Evolutionary conservation across 768 basidiomycete genomes (phyloP).

Genomic region (Trametopsis cervina): DNA sequence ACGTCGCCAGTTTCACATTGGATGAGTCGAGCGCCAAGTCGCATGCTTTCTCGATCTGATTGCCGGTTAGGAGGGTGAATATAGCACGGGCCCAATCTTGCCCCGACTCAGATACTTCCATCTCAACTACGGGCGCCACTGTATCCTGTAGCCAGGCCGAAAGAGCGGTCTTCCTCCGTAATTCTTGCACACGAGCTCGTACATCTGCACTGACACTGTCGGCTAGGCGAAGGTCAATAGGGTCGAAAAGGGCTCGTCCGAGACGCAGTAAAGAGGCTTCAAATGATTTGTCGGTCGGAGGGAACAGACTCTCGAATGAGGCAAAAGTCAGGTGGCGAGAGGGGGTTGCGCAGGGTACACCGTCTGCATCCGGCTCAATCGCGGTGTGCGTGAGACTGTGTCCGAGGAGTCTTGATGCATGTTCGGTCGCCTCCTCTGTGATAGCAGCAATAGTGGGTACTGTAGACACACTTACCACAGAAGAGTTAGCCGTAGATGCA

Average conservation of each 20-base stretch:
- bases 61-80: conserved; percentile 78
- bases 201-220: conserved; percentile 51
- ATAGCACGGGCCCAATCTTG: conserved; percentile 41
- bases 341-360: conserved; percentile 64
- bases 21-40: conserved; percentile 66
- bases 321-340: conserved; percentile 63
- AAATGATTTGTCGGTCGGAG: conserved; percentile 59
- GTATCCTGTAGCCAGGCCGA: conserved; percentile 80
- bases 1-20: conserved; percentile 79
- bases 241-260: conserved; percentile 84
- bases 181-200: conserved; percentile 46
- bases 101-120: conserved; percentile 48
- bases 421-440: conserved; percentile 28
- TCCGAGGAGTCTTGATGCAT: conserved; percentile 59
- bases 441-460: conserved; percentile 34
- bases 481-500: conserved; percentile 53
- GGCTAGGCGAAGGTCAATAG: conserved; percentile 58
- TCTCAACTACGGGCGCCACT: conserved; percentile 64
- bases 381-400: conserved; percentile 72
- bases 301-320: conserved; percentile 69
- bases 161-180: conserved; percentile 74
- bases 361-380: conserved; percentile 63
- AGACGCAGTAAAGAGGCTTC: conserved; percentile 85
- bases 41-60: conserved; percentile 83
- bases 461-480: conserved; percentile 45